Evolutionary conservation across 1,139 yeast genomes (phyloP), one percentile per base, ranked within the genome.

Genomic region (Arxiozyma slooffiae): DNA sequence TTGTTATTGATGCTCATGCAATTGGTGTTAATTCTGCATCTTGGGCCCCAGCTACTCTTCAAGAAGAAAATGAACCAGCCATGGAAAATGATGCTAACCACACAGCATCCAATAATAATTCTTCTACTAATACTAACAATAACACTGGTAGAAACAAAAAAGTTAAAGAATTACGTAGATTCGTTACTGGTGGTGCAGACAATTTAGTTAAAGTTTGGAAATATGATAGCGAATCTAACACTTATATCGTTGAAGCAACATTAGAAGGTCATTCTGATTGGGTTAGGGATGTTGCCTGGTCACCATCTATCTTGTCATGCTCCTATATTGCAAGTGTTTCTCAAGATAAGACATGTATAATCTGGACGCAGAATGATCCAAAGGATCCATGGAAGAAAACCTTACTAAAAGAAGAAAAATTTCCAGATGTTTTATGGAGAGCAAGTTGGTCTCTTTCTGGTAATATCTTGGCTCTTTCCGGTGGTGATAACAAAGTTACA

Each of bases 271-370:
- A 94, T 68, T 75, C 87, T 21, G 98, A 92, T 70, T 94, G 98
- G 98, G 97, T 92, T 38, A 81, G 98, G 67, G 99, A 92, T 68
- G 97, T 92, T 53, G 90, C 95, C 7, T 92, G 98, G 98, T 88
- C 96, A 18, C 96, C 97, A 47, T 83, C 95, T 1, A 82, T 87
- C 44, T 75, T 92, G 55, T 79, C 88, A 47, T 85, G 88, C 60
- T 81, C 95, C 20, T 92, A 89, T 68, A 85, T 92, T 63, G 98
- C 98, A n/a, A 84, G 96, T 45, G 97, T 97, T 17, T 90, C 97
- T 20, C 98, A 94, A 71, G 98, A 94, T 68, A 83, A 89, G 66
- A 85, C 95, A 1, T 97, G 94, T 51, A 76, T 89, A 56, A 86
- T 92, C 66, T 92, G 98, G 98, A 83, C 96, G 23, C 82, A 81